These are phyloP conservation scores for Cystoderma amianthinum DNA, from an alignment of 768 basidiomycete genomes.

Conservation along the genomic window DNA sequence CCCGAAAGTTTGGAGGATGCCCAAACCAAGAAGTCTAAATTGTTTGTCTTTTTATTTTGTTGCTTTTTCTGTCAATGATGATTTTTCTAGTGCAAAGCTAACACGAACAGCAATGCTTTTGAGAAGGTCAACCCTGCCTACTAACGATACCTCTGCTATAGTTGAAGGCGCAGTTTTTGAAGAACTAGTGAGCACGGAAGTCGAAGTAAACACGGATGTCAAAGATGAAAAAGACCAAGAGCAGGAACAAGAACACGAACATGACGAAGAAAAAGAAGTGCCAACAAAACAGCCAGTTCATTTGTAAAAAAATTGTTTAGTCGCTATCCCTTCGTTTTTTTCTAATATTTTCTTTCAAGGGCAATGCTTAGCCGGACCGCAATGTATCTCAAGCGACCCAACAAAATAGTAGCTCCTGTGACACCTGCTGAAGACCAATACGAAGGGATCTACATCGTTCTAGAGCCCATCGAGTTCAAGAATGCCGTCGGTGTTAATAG, in stretches of 20 bases:
- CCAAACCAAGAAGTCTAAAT: too few relatives aligned
- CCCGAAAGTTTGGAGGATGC: too few relatives aligned
- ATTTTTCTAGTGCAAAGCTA: too few relatives aligned
- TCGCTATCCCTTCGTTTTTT: background rate
- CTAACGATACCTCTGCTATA: too few relatives aligned
- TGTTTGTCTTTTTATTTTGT: too few relatives aligned
- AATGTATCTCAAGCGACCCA: background rate
- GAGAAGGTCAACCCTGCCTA: too few relatives aligned
- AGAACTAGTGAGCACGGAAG: too few relatives aligned
- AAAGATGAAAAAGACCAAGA: conserved; percentile 2
- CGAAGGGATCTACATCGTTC: background rate
- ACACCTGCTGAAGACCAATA: background rate
- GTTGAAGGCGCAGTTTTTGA: too few relatives aligned
- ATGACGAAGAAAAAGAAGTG: too few relatives aligned
- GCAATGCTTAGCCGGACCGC: background rate
- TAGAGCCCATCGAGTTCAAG: conserved; percentile 1
- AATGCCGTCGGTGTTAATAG: background rate
- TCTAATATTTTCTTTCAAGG: background rate
- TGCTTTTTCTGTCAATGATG: too few relatives aligned
- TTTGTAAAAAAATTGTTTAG: background rate
- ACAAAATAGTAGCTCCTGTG: background rate
- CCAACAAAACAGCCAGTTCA: background rate
- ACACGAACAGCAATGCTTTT: too few relatives aligned
- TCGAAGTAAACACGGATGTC: too few relatives aligned
- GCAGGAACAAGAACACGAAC: background rate